Evolutionary conservation across 345 rosid genomes (phyloP), one percentile per base, ranked within the genome.

Genomic region (Syzygium jambos): DNA sequence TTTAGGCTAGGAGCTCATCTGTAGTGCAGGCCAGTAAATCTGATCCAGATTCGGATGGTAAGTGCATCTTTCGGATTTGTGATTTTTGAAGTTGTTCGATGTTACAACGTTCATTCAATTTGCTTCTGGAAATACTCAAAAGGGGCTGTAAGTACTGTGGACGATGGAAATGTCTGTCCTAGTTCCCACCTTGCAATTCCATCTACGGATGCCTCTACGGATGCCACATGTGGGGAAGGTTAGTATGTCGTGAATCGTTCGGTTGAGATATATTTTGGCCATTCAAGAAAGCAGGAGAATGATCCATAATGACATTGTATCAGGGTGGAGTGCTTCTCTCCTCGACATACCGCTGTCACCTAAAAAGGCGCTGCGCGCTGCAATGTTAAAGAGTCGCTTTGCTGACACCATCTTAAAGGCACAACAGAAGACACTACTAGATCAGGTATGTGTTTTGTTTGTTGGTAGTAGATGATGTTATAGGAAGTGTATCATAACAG

Each of bases 281-380:
- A 22, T 84, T 57, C 52, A 41, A 19, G 85, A 51, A 56, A 41
- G 25, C 59, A 84, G 56, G 65, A 15, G 22, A 11, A 11, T 49
- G 29, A 59, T 41, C 41, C 8, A 53, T 29, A 11, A 52, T 51
- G 51, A 88, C 11, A 43, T 51, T 90, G 57, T 41, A 90, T 87
- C 90, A 97, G 98, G 88, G 51, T 93, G 92, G 93, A 86, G 84
- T 88, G 61, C 90, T 52, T 51, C 93, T 53, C 65, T 86, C 87
- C 89, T 91, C 86, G 93, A 89, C 78, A 89, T 90, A 17, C 95
- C 89, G 77, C 85, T 96, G 88, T 95, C 98, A 38, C 96, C 99
- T 10, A 88, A 91, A 78, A 97, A 93, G 89, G 98, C 96, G 87
- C 94, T 96, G 21, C 97, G 98, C 52, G 98, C 95, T 91, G 99